Conservation (phyloP, 2,329 filamentous ascomycete species). For the Pochonia chlamydosporia region DNA sequence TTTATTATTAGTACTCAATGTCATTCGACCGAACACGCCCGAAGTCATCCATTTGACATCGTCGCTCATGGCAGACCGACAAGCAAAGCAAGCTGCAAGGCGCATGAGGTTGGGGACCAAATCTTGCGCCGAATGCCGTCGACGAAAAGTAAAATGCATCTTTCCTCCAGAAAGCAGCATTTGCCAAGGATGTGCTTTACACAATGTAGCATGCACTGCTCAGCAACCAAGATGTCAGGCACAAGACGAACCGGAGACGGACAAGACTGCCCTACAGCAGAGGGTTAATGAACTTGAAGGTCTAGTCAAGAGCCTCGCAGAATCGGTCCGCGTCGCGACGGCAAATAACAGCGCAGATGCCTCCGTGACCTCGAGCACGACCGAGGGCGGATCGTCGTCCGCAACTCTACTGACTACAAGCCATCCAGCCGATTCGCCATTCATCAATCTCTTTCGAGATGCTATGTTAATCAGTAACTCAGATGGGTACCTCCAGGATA, state of each 20-base stretch:
- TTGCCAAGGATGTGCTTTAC: conserved; percentile 38
- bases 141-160: conserved; percentile 44
- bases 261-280: conserved; percentile 9
- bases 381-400: not conserved
- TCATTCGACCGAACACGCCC: not conserved
- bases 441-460: conserved; percentile 9
- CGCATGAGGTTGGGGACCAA: conserved; percentile 26
- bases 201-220: conserved; percentile 36
- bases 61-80: conserved; percentile 4
- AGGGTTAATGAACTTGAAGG: conserved; percentile 20
- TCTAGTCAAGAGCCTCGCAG: conserved; percentile 11
- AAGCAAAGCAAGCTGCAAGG: conserved; percentile 12
- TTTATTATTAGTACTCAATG: not conserved
- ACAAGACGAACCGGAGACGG: conserved; percentile 3
- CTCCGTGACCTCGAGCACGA: not conserved
- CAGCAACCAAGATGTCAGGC: conserved; percentile 27
- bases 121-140: conserved; percentile 36
- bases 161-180: conserved; percentile 28
- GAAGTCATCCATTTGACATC: not conserved
- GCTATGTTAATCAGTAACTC: conserved; percentile 8
- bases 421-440: conserved; percentile 5
- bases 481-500: conserved; percentile 6
- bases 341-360: too few relatives aligned
- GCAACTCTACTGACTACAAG: conserved; percentile 1
- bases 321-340: not conserved